Evolutionary conservation across 257 asterid genomes (phyloP), one percentile per base, ranked within the genome.

Genomic region (Solanum chilense): DNA sequence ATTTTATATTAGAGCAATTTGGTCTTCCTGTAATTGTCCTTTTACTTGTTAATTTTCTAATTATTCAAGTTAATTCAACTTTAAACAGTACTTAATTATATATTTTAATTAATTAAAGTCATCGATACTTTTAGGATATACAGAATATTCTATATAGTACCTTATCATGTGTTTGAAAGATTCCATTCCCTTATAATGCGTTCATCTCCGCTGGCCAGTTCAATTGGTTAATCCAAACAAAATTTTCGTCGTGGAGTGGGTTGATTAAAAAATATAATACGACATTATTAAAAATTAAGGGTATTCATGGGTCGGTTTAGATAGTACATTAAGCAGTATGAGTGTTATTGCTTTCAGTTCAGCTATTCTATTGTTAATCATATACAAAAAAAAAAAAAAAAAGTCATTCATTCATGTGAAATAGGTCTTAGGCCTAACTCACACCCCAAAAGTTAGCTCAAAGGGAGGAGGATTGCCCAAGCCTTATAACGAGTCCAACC

Each of bases 71-170:
- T 39, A 74, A 9, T 75, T 74, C 29, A 23, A 39, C 82, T 21
- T 75, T 39, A 75, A 75, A 39, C 31, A 39, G 71, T 82, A 56
- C 64, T 45, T 7, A 69, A 68, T 12, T 82, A 89, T 70, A 9
- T 71, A 71, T 71, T 73, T 80, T 21, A 58, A 89, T 66, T 41
- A 21, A 14, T 49, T 29, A 56, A 81, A 29, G 44, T n/a, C 45
- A 27, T n/a, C 45, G 39, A 47, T 47, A 52, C 8, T 44, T 86
- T 86, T 39, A 64, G 84, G 64, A 86, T 86, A 76, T 27, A 69
- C 21, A 83, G 92, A 89, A 90, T 89, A 91, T 92, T 87, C 89
- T 25, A n/a, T 81, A 42, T 33, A 86, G 92, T 83, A 88, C 91
- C 76, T 78, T 81, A 84, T 88, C 84, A 85, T 13, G 35, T 70